Evolutionary conservation across 768 basidiomycete species (phyloP).

Genomic region (Inosperma sp.): DNA sequence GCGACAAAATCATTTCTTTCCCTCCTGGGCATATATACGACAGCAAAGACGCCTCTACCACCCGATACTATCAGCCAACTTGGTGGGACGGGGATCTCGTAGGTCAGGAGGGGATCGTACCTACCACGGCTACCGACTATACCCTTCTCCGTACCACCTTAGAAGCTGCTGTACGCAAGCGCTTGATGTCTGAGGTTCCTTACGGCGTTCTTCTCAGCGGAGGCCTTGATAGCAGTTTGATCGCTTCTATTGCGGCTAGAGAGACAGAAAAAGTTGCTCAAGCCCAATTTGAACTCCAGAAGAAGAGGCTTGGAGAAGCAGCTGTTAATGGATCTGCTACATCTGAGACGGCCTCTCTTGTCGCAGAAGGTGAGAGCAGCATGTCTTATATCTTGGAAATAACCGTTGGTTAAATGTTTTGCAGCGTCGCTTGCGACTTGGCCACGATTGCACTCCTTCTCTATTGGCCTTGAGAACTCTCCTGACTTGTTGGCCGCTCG

Average conservation of each 20-base stretch:
- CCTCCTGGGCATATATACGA: constrained; percentile 97
- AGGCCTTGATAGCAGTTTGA: constrained; percentile 92
- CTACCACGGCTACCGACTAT: constrained; percentile 59
- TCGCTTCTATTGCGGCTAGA: constrained; percentile 89
- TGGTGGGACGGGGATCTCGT: constrained; percentile 89
- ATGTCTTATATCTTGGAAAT: neutral
- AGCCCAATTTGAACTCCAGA: constrained; percentile 70
- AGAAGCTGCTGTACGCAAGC: constrained; percentile 89
- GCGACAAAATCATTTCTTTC: constrained; percentile 92
- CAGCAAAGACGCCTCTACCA: constrained; percentile 70
- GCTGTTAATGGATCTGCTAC: constrained; percentile 50
- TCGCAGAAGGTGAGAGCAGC: constrained; percentile 42
- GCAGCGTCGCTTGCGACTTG: constrained; percentile 75
- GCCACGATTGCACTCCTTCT: constrained; percentile 98
- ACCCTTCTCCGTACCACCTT: constrained; percentile 72
- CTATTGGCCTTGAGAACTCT: constrained; percentile 90
- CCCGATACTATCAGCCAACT: constrained; percentile 79
- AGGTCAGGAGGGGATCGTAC: constrained; percentile 48
- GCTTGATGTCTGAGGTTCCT: constrained; percentile 97
- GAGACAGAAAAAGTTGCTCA: constrained; percentile 90
- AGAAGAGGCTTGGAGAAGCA: constrained; percentile 54
- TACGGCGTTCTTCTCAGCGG: constrained; percentile 96
- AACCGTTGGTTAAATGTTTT: neutral
- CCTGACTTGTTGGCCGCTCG: constrained; percentile 93
- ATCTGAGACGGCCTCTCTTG: too few relatives aligned